A percentile compares a stretch with the other conserved stretches of the same genome.
Evolutionary conservation across 768 basidiomycete species (phyloP).

Genomic region (Lactarius deliciosus): DNA sequence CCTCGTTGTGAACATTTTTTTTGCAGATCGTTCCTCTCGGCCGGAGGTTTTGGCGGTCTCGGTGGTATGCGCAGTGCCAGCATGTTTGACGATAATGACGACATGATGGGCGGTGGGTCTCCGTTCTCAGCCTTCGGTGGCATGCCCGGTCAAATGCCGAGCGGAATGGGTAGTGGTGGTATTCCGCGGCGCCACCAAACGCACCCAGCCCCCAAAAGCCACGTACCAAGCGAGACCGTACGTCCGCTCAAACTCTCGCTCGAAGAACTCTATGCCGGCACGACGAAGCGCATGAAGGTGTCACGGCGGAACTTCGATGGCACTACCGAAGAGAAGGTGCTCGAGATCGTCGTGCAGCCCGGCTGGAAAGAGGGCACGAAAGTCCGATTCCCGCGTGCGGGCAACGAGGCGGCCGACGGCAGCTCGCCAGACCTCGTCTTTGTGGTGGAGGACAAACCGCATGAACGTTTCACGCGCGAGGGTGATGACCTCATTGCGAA

Average conservation of each 20-base stretch:
- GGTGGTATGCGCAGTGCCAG: constrained; percentile 34
- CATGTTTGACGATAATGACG: constrained; percentile 41
- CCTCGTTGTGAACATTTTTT: constrained; percentile 12
- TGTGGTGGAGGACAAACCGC: constrained; percentile 93
- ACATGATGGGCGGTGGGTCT: constrained; percentile 43
- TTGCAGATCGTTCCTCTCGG: constrained; percentile 58
- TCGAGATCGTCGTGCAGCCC: constrained; percentile 76
- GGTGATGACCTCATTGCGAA: constrained; percentile 74
- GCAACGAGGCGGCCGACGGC: constrained; percentile 69
- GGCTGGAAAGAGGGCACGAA: constrained; percentile 98
- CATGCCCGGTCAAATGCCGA: constrained; percentile 62
- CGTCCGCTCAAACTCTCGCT: constrained; percentile 84
- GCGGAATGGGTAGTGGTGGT: constrained; percentile 43
- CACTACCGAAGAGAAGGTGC: constrained; percentile 77
- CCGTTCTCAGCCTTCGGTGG: constrained; percentile 37
- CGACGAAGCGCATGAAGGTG: constrained; percentile 86
- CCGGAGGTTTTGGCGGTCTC: constrained; percentile 41
- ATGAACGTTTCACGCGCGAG: constrained; percentile 70
- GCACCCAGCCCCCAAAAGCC: constrained; percentile 33
- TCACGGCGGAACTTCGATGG: constrained; percentile 72
- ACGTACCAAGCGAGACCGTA: constrained; percentile 56
- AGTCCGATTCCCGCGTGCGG: constrained; percentile 83
- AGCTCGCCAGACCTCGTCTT: constrained; percentile 92
- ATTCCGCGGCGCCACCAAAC: background rate
- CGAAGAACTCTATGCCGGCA: constrained; percentile 82